A percentile compares a stretch with the other conserved stretches of the same genome.
Evolutionary conservation across 805 yeast genomes (phyloP).

Genomic region (Wickerhamomyces strasburgensis): DNA sequence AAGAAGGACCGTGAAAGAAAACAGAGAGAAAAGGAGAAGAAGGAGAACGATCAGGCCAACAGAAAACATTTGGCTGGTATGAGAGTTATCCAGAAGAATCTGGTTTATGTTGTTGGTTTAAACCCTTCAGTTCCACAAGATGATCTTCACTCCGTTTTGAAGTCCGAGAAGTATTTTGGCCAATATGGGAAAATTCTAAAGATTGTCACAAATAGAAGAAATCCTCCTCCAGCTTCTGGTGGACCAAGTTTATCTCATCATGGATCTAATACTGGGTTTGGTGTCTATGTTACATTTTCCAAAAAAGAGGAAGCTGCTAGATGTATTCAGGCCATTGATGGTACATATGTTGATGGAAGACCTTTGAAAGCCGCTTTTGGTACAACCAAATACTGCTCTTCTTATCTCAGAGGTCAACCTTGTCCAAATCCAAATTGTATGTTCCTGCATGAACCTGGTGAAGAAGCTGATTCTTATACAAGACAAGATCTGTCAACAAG

Average conservation of each 20-base stretch:
- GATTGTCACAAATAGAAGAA: conserved; percentile 84
- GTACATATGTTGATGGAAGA: conserved; percentile 88
- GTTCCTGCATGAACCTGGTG: conserved; percentile 99
- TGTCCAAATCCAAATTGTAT: conserved; percentile 99
- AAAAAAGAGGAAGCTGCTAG: conserved; percentile 91
- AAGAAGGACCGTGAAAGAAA: conserved; percentile 78
- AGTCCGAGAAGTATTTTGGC: conserved; percentile 94
- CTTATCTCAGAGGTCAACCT: conserved; percentile 87
- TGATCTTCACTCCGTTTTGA: conserved; percentile 72
- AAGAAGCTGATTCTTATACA: conserved; percentile 95
- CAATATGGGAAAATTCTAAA: conserved; percentile 95
- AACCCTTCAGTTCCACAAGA: conserved; percentile 80
- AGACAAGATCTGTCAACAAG: conserved; percentile 82
- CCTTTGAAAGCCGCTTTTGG: conserved; percentile 94
- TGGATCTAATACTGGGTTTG: conserved; percentile 62
- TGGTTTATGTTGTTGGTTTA: conserved; percentile 93
- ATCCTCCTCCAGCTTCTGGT: conserved; percentile 31
- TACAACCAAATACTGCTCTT: conserved; percentile 97
- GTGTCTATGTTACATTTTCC: conserved; percentile 92
- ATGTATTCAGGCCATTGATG: conserved; percentile 90
- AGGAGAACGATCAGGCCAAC: conserved; percentile 75
- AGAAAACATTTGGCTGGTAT: conserved; percentile 93
- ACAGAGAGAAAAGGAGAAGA: conserved; percentile 85
- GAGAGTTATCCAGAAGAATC: conserved; percentile 96
- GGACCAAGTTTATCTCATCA: conserved; percentile 24